Conservation (phyloP, 768 basidiomycete genomes). For the Tylopilus cervinicoccineus region DNA sequence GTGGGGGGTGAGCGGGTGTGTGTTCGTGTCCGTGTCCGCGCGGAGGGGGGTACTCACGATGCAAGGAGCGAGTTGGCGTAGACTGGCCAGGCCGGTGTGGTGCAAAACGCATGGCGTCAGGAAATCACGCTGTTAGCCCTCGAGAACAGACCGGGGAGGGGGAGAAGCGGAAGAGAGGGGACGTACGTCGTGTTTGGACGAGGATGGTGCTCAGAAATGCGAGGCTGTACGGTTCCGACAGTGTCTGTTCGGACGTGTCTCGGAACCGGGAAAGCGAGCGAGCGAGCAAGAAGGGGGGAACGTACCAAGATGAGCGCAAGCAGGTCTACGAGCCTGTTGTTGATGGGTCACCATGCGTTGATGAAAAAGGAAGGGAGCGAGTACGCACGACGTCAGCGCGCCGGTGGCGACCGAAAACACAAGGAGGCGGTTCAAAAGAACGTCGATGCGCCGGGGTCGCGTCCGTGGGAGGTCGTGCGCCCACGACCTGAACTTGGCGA, state of each 20-base stretch:
- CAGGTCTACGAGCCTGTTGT: slow-evolving; percentile 24
- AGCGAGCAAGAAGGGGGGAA: not conserved
- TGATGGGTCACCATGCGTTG: not conserved
- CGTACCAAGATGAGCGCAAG: slow-evolving; percentile 24
- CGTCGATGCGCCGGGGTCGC: slow-evolving; percentile 14
- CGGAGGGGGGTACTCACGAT: slow-evolving; percentile 14
- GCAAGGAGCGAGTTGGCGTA: slow-evolving; percentile 29
- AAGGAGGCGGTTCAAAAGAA: slow-evolving; percentile 21
- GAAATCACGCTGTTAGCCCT: not conserved
- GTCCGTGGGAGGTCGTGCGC: not conserved
- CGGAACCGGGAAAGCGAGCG: not conserved
- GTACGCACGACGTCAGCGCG: slow-evolving; percentile 21
- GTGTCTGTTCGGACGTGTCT: slow-evolving; percentile 5
- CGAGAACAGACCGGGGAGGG: not conserved
- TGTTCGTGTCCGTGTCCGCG: no score
- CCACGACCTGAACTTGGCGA: slow-evolving; percentile 13
- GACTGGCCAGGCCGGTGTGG: no score
- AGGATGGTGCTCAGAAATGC: slow-evolving; percentile 20
- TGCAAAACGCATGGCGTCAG: no score
- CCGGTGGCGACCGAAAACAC: slow-evolving; percentile 25
- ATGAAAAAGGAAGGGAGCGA: not conserved
- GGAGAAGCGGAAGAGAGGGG: not conserved
- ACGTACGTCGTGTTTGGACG: slow-evolving; percentile 27
- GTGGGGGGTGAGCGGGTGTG: not conserved
- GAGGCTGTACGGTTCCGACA: slow-evolving; percentile 17